Conservation (phyloP, 176 grass and related monocot genomes). For the Echinochloa phyllopogon region DNA sequence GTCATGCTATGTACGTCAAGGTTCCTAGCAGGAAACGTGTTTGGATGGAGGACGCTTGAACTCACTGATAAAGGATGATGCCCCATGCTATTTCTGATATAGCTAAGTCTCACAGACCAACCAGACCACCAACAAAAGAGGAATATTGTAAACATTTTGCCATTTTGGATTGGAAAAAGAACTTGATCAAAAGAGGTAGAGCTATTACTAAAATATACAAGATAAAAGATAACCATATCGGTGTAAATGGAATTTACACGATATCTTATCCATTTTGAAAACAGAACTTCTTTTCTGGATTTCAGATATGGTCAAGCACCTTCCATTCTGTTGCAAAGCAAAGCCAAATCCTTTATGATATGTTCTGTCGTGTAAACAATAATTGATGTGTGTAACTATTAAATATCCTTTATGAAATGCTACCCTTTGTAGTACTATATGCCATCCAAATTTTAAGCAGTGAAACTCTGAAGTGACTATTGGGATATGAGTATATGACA, state of each 20-base stretch:
- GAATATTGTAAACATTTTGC: neutral
- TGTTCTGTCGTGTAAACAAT: too few species aligned
- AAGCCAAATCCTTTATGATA: too few species aligned
- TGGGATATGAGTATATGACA: too few species aligned
- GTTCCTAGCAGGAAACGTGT: neutral
- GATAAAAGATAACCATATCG: neutral
- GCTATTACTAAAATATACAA: neutral
- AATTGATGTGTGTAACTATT: too few species aligned
- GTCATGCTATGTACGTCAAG: neutral
- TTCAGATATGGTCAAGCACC: neutral
- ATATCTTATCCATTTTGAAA: neutral
- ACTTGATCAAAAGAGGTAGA: neutral
- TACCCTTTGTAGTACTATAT: too few species aligned
- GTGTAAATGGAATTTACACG: neutral
- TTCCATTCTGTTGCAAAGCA: too few species aligned
- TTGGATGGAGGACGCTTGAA: neutral
- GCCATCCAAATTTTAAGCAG: too few species aligned
- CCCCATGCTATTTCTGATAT: neutral
- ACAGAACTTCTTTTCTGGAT: neutral
- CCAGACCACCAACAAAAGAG: neutral
- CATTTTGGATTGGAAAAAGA: neutral
- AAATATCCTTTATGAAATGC: too few species aligned
- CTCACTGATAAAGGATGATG: neutral
- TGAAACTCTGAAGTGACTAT: too few species aligned
- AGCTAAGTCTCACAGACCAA: neutral